Base-by-base conservation (phyloP, 768 basidiomycete genomes). In the Leccinum uliginosum region DNA sequence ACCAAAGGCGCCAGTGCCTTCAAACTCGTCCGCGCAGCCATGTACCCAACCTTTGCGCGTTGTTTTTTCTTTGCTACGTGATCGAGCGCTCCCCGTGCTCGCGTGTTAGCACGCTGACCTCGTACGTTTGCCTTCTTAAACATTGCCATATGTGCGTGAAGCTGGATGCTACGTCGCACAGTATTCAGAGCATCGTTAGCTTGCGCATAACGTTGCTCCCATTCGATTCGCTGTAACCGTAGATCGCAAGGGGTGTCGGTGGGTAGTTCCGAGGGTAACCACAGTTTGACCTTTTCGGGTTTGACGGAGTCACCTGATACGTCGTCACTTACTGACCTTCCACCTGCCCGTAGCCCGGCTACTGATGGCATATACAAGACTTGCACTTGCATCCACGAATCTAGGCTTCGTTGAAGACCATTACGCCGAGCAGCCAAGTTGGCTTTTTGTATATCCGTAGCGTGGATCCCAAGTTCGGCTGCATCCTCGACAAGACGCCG, bases 281-380 rank as follows among this genome's bases (percentile, higher is more conserved):
- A 58, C 10, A 58, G 26, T 21, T 34, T 58, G n/a, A 46, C 8
- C 1, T 35, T 30, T 12, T 46, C n/a, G 3, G 50, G n/a, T 14
- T 4, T 38, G n/a, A 30, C 30, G 8, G 7, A 7, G 29, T 4
- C 27, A 0, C 15, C 27, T 9, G 9, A 29, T 12, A 21, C 14
- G 1, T 5, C 15, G 2, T 49, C 26, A 1, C 23, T 21, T 19
- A 8, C 12, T 2, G 26, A 17, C 34, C 11, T 51, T 2, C 8
- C 24, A 2, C 4, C 35, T 4, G 35, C 26, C 12, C 1, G n/a
- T 9, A 57, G 35, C 10, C 27, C 56, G 2, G 46, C 27, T 3
- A 57, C 56, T 0, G 21, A 27, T 5, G 51, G 56, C 44, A 56
- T 56, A 17, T 56, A 56, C 1, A 56, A 14, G 2, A 56, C 4